phyloP scores from a whole-genome alignment of 2,329 filamentous ascomycete species.

The Microsporum canis region DNA sequence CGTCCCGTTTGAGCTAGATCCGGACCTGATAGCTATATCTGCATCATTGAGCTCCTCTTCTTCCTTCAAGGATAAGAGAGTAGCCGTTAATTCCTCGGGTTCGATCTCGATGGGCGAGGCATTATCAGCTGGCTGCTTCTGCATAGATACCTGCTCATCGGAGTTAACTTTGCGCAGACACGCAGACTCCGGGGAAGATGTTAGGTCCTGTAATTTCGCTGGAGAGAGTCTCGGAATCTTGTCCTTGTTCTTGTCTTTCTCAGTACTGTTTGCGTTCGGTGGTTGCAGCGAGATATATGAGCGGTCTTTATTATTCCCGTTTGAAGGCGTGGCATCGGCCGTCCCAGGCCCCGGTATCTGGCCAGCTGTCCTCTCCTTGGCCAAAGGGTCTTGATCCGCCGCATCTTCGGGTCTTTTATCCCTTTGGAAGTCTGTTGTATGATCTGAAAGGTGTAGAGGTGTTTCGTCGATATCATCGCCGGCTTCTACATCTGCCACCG shows the following conservation, averaged over 20 bases:
- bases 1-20: slow-evolving; percentile 5
- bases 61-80: not conserved
- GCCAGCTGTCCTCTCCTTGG: slow-evolving; percentile 12
- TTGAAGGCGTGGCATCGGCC: not conserved
- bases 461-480: not conserved
- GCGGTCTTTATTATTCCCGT: not conserved
- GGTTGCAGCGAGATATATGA: not conserved
- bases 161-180: slow-evolving; percentile 34
- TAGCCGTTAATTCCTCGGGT: not conserved
- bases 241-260: not conserved
- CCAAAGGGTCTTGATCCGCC: not conserved
- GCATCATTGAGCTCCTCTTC: not conserved
- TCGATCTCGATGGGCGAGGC: slow-evolving; percentile 11
- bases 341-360: slow-evolving; percentile 5
- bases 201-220: slow-evolving; percentile 45
- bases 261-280: not conserved
- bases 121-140: slow-evolving; percentile 1
- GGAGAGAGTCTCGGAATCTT: slow-evolving; percentile 41
- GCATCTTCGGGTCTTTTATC: not conserved
- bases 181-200: slow-evolving; percentile 43
- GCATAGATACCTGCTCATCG: slow-evolving; percentile 16
- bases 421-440: not conserved
- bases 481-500: not conserved
- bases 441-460: not conserved
- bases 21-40: slow-evolving; percentile 3